A percentile compares a stretch with the other conserved stretches of the same genome.
phyloP scores from a whole-genome alignment of 2,329 filamentous ascomycete genomes.

The Niveomyces coronatus region DNA sequence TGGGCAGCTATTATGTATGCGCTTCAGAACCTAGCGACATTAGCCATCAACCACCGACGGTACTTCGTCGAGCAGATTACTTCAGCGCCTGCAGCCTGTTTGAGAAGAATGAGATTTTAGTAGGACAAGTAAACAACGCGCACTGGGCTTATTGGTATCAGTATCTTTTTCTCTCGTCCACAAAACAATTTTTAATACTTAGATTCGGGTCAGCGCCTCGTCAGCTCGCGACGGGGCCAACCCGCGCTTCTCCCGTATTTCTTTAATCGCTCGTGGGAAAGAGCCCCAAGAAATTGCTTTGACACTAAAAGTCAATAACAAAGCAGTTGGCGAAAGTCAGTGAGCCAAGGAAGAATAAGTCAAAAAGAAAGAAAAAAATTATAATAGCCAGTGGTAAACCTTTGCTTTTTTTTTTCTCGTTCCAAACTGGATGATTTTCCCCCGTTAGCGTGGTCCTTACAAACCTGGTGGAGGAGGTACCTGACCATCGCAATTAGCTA shows the following conservation, averaged over 20 bases:
- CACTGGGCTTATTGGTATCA: slow-evolving; percentile 9
- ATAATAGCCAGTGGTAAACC: slow-evolving; percentile 10
- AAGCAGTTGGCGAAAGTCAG: slow-evolving; percentile 3
- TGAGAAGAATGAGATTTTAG: neutral
- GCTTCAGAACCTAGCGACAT: too few species aligned
- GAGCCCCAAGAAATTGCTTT: neutral
- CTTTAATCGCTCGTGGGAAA: neutral
- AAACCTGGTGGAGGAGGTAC: slow-evolving; percentile 48
- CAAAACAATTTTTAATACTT: slow-evolving; percentile 5
- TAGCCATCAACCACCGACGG: too few species aligned
- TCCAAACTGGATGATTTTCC: neutral
- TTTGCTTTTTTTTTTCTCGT: slow-evolving; percentile 5
- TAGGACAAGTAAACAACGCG: too few species aligned
- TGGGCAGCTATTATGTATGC: too few species aligned
- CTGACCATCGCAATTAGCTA: slow-evolving; percentile 22
- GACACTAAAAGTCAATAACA: slow-evolving; percentile 9
- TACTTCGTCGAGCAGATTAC: too few species aligned
- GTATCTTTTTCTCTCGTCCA: neutral
- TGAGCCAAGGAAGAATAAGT: slow-evolving; percentile 3
- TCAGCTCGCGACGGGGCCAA: slow-evolving; percentile 2
- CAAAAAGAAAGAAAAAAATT: neutral
- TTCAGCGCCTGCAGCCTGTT: too few species aligned
- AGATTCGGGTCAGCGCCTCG: slow-evolving; percentile 3
- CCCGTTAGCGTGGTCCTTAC: slow-evolving; percentile 23
- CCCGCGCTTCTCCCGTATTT: neutral